Percentiles rank a stretch among this genome's conserved stretches.
Conservation (phyloP, 83 land plant genomes). For the Picea abies region DNA sequence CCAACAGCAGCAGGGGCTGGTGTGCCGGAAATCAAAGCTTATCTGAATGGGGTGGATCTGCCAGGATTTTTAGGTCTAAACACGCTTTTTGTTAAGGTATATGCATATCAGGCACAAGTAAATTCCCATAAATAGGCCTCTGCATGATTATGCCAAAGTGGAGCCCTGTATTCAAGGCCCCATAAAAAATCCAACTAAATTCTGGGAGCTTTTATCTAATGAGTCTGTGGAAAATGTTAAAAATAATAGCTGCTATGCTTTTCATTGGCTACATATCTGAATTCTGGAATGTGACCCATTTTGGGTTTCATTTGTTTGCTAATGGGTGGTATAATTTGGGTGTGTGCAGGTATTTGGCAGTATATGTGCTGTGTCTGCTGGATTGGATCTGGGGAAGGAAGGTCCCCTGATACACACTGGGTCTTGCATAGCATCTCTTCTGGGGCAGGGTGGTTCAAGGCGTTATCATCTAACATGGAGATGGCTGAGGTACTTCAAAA, state of each 20-base stretch:
- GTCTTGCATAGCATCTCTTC: constrained; percentile 71
- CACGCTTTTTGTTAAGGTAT: constrained; percentile 49
- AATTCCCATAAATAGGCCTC: neutral
- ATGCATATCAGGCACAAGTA: neutral
- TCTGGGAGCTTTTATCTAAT: neutral
- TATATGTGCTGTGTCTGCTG: constrained; percentile 77
- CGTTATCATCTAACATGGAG: constrained; percentile 31
- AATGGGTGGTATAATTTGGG: no score
- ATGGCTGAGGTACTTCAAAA: no score
- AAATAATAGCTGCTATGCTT: no score
- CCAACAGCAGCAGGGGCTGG: constrained; percentile 56
- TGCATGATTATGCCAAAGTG: neutral
- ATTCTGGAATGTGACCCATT: neutral
- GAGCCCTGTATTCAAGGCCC: neutral
- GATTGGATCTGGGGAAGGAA: constrained; percentile 79
- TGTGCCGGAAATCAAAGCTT: constrained; percentile 51
- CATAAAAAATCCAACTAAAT: neutral
- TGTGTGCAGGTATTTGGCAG: constrained; percentile 72
- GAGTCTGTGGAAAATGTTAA: no score
- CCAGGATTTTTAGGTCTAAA: constrained; percentile 28
- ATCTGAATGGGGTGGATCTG: constrained; percentile 45
- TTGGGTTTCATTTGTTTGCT: neutral
- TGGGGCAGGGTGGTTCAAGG: constrained; percentile 86
- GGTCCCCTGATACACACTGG: constrained; percentile 94
- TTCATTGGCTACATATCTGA: no score